Base-by-base conservation (phyloP, 1,284 basidiomycete genomes). In the Naganishia sp. region DNA sequence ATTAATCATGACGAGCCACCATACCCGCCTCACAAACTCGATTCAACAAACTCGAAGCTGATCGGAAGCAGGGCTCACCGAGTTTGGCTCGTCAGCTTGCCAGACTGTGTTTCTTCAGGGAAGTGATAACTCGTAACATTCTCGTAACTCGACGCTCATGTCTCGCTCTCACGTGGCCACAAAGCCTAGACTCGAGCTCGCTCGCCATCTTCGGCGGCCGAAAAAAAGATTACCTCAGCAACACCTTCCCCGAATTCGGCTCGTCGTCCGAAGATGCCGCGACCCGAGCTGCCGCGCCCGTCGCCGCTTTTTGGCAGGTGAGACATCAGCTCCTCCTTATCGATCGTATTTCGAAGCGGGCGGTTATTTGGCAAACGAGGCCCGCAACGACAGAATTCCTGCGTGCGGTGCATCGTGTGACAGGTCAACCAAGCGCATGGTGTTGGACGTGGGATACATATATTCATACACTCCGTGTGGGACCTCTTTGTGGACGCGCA, bases 291-390 rank as follows among this genome's bases (percentile, higher is more conserved):
- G n/a, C 45, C 54, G 25, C 23, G 39, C 23, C 25, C 23, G 41
- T 57, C 17, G 18, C 13, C 43, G 47, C 32, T 61, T 39, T 56
- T 46, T 42, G 9, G n/a, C 7, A 11, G 28, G 32, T 61, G 57
- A 61, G 57, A 61, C 57, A 61, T 23, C 11, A 61, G 57, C 47
- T 61, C 35, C 32, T 60, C 41, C 47, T 61, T 61, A 51, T 61
- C 57, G 57, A 61, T 61, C 57, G 47, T 47, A 35, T 39, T 18
- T 49, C 31, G 23, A 41, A 61, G 57, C 57, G 57, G 32, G 57
- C 57, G 57, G 57, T 61, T 61, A 61, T 61, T 61, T 39, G 25
- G 35, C 3, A 39, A 39, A 4, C 4, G 35, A 39, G 35, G 7
- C 35, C 32, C 32, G 32, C 32, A 35, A 35, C 32, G 32, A 35